Base-by-base conservation (phyloP, 2,329 filamentous ascomycete genomes). In the Aspergillus fructus region DNA sequence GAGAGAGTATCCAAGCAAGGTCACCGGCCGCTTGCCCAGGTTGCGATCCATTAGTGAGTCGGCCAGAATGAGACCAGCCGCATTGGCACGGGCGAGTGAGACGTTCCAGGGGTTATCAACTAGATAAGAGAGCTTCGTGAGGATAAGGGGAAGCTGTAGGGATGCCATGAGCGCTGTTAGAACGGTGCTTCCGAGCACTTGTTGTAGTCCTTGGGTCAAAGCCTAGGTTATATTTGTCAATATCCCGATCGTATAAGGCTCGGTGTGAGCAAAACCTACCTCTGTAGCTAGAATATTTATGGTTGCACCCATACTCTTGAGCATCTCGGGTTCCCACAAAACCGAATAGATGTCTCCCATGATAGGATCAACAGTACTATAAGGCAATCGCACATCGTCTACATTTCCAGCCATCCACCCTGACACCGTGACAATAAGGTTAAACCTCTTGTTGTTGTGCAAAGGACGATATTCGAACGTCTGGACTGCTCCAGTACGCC, bases 281-380 rank as follows among this genome's bases (percentile, higher is more conserved):
- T 99, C 94, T 34, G 94, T 99, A 57, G 94, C 94, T 62, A 99
- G 80, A 75, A 99, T 97, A 68, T 97, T 97, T 68, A 99, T 97
- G 46, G 94, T 99, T 72, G 94, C 91, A 84, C 94, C 94, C 88
- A 97, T 99, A 75, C 91, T 96, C 66, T 87, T 89, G 70, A 99
- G 83, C 93, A 99, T 96, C 71, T 99, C 94, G 3, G 94, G 96
- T 74, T 99, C 94, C 93, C 94, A 99, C 58, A 96, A 81, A 11
- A 99, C 88, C 0, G 93, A 97, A 77, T 99, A 99, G 15, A 99
- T 87, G 71, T 99, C 94, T 12, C 94, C 94, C 94, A 99, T 99
- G 62, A 97, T 85, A 0, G 96, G 91, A 73, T 99, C 93, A 6
- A 99, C 89, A 0, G 96, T 99, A 78, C 92, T 97, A 75, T 90